Evolutionary conservation across 2,329 filamentous ascomycete genomes (phyloP), one percentile per base, ranked within the genome.

Genomic region (Coleophoma cylindrospora): DNA sequence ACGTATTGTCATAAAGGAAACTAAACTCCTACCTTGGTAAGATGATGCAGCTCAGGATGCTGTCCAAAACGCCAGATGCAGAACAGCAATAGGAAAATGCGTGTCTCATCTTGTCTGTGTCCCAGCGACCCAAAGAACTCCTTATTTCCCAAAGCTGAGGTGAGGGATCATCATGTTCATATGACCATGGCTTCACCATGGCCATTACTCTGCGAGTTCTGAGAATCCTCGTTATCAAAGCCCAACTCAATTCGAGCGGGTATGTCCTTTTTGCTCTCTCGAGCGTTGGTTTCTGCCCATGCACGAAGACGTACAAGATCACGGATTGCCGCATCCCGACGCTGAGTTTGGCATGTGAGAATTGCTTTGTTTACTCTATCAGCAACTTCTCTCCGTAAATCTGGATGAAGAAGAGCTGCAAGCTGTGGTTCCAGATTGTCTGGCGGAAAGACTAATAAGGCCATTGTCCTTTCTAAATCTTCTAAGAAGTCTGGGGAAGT

Each of bases 401-500:
- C 79, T 2, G 91, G 88, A 57, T 95, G 80, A 15, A 99, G 74
- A 27, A 99, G 74, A 43, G 82, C 81, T 36, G 86, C 83, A 33
- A 96, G 74, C 45, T 88, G 83, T 2, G 88, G 84, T 41, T 88
- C 82, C 36, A 96, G 77, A 47, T 82, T 86, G 48, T 94, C 87
- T n/a, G 82, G 79, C 1, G 89, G 84, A 60, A 96, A 96, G 40
- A 99, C 86, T 37, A 99, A 75, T 38, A 99, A 77, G 0, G 90
- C 87, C 85, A 99, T 96, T 0, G 94, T 96, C 64, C 86, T 82
- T 69, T 99, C 94, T 11, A 99, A 76, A 54, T 95, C 91, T 56
- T 87, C 81, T 12, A 96, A 76, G 57, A 96, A 97, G 41, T 86
- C 82, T 4, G 81, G 79, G 57, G 91, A 90, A 5, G 83, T 89